A percentile compares a stretch with the other conserved stretches of the same genome.
These are phyloP conservation scores for Neoscytalidium dimidiatum DNA, from an alignment of 2,329 filamentous ascomycete species.

Conservation along the genomic window DNA sequence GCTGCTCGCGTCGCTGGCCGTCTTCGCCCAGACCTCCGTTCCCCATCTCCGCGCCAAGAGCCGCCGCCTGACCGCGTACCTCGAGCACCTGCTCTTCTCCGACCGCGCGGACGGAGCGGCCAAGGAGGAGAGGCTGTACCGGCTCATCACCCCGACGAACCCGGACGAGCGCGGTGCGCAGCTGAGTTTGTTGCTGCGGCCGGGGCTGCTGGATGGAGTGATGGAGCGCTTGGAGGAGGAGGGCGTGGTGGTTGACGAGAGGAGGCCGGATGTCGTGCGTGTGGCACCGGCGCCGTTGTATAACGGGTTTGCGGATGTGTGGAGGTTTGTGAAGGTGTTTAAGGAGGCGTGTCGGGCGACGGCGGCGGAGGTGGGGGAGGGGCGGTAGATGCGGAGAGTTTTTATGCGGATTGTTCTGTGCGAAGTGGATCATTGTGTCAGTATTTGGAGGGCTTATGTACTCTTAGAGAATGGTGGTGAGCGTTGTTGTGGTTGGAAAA, in stretches of 20 bases:
- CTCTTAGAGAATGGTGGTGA: too few species aligned
- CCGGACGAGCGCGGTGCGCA: constrained; percentile 74
- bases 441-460: too few species aligned
- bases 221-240: constrained; percentile 63
- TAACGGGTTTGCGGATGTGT: constrained; percentile 76
- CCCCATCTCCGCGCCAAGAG: constrained; percentile 69
- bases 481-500: too few species aligned
- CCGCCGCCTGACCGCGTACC: constrained; percentile 71
- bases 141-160: constrained; percentile 69
- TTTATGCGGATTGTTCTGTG: too few species aligned
- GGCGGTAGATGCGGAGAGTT: not conserved
- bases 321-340: constrained; percentile 48
- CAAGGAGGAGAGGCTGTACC: constrained; percentile 38
- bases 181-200: constrained; percentile 69
- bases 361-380: not conserved
- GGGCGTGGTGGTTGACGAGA: constrained; percentile 78
- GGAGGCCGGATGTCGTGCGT: constrained; percentile 81
- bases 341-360: constrained; percentile 18
- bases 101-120: constrained; percentile 24
- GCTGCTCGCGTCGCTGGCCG: constrained; percentile 70
- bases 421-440: too few species aligned
- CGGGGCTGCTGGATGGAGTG: constrained; percentile 71
- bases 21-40: constrained; percentile 75
- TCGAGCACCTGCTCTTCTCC: constrained; percentile 65
- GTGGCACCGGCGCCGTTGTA: constrained; percentile 84